These are phyloP conservation scores for Wickerhamomyces strasburgensis DNA, from an alignment of 805 yeast species.

Conservation along the genomic window DNA sequence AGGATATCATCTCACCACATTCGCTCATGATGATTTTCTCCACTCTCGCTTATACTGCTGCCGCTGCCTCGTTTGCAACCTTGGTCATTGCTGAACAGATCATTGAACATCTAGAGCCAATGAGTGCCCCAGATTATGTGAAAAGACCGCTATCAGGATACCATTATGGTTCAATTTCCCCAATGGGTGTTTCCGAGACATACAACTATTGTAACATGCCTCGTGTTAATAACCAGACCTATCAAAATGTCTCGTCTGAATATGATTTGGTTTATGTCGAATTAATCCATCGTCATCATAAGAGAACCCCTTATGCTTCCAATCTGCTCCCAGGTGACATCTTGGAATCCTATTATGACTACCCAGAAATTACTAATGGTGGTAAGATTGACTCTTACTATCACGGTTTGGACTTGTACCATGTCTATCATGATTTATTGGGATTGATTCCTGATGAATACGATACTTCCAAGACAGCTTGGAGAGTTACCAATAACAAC, in stretches of 20 bases:
- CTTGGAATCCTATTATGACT: slow-evolving; percentile 24
- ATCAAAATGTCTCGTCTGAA: slow-evolving; percentile 25
- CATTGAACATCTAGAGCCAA: slow-evolving; percentile 13
- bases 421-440: slow-evolving; percentile 32
- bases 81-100: slow-evolving; percentile 4
- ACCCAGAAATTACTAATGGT: slow-evolving; percentile 36
- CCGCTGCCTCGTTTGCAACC: background rate
- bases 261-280: slow-evolving; percentile 34
- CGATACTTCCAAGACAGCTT: slow-evolving; percentile 25
- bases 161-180: slow-evolving; percentile 20
- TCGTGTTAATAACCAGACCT: slow-evolving; percentile 29
- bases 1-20: no score
- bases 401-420: slow-evolving; percentile 36
- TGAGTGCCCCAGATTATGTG: slow-evolving; percentile 15
- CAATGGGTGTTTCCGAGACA: slow-evolving; percentile 25
- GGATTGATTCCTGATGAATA: slow-evolving; percentile 32
- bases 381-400: slow-evolving; percentile 35
- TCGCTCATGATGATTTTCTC: slow-evolving; percentile 2
- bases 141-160: slow-evolving; percentile 18
- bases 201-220: slow-evolving; percentile 45
- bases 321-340: slow-evolving; percentile 33
- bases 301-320: slow-evolving; percentile 35
- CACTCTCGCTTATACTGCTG: slow-evolving; percentile 3
- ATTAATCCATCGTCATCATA: slow-evolving; percentile 40
- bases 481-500: slow-evolving; percentile 34